Base-by-base conservation (phyloP, 2,329 filamentous ascomycete species). In the Colletotrichum godetiae region DNA sequence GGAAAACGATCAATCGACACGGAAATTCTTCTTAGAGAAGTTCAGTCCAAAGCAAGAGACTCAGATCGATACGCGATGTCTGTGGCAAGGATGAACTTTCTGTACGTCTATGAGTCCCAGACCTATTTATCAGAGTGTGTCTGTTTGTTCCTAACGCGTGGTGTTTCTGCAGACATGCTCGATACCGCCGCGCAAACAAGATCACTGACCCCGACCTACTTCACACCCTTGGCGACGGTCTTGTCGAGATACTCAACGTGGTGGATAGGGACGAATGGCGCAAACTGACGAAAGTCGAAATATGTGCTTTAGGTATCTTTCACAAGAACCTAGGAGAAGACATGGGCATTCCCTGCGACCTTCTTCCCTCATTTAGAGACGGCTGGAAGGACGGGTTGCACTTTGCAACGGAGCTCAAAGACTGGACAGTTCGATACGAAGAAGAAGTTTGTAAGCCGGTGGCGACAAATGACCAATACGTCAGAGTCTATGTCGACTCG, bases 161-260 rank as follows among this genome's bases (percentile, higher is more conserved):
- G 22, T 31, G 24, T 19, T 56, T 11, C 19, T 2, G 5, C 15
- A 69, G 67, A 35, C 92, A 93, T 79, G 80, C 81, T n/a, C 80
- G 84, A 2, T 92, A 92, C 78, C 87, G 88, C 63, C 84, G 86
- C 62, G 82, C 87, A 0, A 88, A 89, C 57, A 88, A 88, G 76
- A 93, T 93, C 75, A 84, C 84, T 5, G 88, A 92, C 53, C 84
- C 87, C 19, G 92, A 93, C 76, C 86, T 93, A 83, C 84, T 93
- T 0, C 93, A 92, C 79, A 93, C 91, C 0, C 84, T 93, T 0
- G 84, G 86, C 13, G 80, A 92, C 0, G 91, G 92, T 75, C 85
- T 88, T 1, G 79, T 88, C 2, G 88, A 92, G 74, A 88, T 90
- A 0, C 78, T 86, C 10, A 81, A 85, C 6, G 92, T 89, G 83